Base-by-base conservation (phyloP, 2,329 filamentous ascomycete species). In the Penicillium frequentans region DNA sequence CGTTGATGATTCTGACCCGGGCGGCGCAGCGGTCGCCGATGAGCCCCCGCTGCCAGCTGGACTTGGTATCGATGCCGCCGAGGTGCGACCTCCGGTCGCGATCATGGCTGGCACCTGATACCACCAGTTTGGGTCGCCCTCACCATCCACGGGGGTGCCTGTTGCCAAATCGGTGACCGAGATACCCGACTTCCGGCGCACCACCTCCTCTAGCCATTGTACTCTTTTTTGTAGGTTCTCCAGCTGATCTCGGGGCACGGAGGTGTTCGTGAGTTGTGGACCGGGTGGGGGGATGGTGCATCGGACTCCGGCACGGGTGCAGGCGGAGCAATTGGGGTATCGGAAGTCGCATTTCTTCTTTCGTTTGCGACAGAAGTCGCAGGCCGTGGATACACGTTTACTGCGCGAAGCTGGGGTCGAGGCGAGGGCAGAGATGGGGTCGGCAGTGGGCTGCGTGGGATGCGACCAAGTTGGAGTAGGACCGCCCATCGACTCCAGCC, bases 301-400 rank as follows among this genome's bases (percentile, higher is more conserved):
- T 46, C 73, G 72, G 24, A 75, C 73, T n/a, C 73, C 72, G 37
- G 73, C 73, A 47, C 73, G 72, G 14, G 71, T 72, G 52, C 73
- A 75, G 19, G 73, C 73, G 27, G 72, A 74, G 52, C 73, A 75
- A 57, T 75, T 75, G 29, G 73, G 73, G 49, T 75, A 75, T 43
- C 72, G 72, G 50, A 75, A 75, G 57, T 75, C 73, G 58, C 73
- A 75, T 68, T 75, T 75, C 62, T 75, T 75, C 63, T 75, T 75
- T 8, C 73, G 64, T 55, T 73, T 75, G 55, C 73, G 70, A 68
- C 73, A 75, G 48, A 75, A 75, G 44, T 75, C 73, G 56, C 73
- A 75, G 23, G 73, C 73, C 1, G 72, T 75, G 26, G 73, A 75
- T 14, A 75, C 73, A 33, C 73, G 73, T 57, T 75, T 75, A 26